phyloP scores from a whole-genome alignment of 306 rosid genomes.

The Gastrolobium villosum region DNA sequence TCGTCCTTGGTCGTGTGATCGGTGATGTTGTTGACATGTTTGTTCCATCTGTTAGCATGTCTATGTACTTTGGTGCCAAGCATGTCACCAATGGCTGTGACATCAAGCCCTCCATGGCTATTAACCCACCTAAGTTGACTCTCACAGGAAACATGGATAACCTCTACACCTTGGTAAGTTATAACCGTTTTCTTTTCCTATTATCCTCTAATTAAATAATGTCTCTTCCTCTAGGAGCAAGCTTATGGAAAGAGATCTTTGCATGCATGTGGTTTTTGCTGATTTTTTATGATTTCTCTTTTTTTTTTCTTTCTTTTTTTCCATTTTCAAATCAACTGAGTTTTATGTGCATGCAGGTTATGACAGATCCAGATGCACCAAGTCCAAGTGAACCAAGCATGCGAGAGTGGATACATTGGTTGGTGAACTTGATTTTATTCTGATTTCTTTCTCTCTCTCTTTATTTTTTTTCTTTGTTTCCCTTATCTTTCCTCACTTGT shows the following conservation, averaged over 20 bases:
- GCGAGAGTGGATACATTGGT: slow-evolving; percentile 95
- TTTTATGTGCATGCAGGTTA: slow-evolving; percentile 62
- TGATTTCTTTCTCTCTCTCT: too few relatives aligned
- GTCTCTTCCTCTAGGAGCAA: too few relatives aligned
- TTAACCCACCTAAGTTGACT: slow-evolving; percentile 68
- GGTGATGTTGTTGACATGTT: slow-evolving; percentile 95
- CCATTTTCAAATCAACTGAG: neutral
- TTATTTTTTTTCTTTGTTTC: neutral
- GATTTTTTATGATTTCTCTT: neutral
- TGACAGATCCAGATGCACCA: slow-evolving; percentile 97
- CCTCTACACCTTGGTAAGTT: slow-evolving; percentile 78
- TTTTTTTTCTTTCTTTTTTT: too few relatives aligned
- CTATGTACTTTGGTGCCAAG: slow-evolving; percentile 74
- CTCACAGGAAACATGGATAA: slow-evolving; percentile 60
- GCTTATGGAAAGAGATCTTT: neutral
- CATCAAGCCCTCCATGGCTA: slow-evolving; percentile 77
- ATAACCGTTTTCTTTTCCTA: too few relatives aligned
- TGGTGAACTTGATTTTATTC: neutral
- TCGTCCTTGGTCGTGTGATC: slow-evolving; percentile 85
- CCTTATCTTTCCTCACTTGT: neutral
- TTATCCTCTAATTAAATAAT: too few relatives aligned
- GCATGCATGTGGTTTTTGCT: slow-evolving; percentile 42
- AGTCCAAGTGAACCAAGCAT: slow-evolving; percentile 95
- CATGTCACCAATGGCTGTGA: slow-evolving; percentile 91
- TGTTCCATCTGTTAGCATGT: slow-evolving; percentile 67